Evolutionary conservation across 805 yeast species (phyloP).

Genomic region (Vanderwaltozyma verrucispora): DNA sequence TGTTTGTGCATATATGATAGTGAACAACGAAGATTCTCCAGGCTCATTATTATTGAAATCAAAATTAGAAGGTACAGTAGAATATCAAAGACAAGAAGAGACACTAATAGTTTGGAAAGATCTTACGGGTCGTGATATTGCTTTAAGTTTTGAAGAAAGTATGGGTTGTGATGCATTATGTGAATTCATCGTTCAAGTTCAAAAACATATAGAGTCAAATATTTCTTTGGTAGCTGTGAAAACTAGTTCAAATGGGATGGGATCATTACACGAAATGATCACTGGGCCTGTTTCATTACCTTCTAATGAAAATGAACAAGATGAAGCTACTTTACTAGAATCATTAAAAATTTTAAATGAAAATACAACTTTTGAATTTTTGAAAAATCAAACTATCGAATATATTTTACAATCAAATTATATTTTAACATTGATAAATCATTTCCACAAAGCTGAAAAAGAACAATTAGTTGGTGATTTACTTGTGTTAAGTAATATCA

Average conservation of each 20-base stretch:
- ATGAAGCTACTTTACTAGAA: slow-evolving; percentile 36
- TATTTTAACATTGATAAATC: slow-evolving; percentile 38
- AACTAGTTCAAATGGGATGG: slow-evolving; percentile 37
- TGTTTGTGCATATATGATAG: slow-evolving; percentile 49
- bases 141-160: slow-evolving; percentile 84
- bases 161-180: slow-evolving; percentile 80
- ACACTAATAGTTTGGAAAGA: slow-evolving; percentile 94
- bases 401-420: slow-evolving; percentile 47
- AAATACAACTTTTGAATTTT: slow-evolving; percentile 47
- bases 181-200: slow-evolving; percentile 65
- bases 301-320: slow-evolving; percentile 36
- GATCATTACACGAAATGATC: slow-evolving; percentile 57
- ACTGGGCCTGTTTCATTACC: slow-evolving; percentile 77
- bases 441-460: slow-evolving; percentile 50
- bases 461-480: slow-evolving; percentile 43
- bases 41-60: slow-evolving; percentile 52
- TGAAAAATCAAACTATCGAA: slow-evolving; percentile 48
- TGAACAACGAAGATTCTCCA: slow-evolving; percentile 57
- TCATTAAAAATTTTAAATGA: slow-evolving; percentile 50
- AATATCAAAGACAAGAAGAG: slow-evolving; percentile 89
- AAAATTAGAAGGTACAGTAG: slow-evolving; percentile 60
- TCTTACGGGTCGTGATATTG: slow-evolving; percentile 57
- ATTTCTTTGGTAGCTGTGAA: slow-evolving; percentile 67
- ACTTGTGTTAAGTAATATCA: slow-evolving; percentile 58
- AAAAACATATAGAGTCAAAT: slow-evolving; percentile 47